Evolutionary conservation across 2,329 filamentous ascomycete species (phyloP).

Genomic region (Cladophialophora exuberans): DNA sequence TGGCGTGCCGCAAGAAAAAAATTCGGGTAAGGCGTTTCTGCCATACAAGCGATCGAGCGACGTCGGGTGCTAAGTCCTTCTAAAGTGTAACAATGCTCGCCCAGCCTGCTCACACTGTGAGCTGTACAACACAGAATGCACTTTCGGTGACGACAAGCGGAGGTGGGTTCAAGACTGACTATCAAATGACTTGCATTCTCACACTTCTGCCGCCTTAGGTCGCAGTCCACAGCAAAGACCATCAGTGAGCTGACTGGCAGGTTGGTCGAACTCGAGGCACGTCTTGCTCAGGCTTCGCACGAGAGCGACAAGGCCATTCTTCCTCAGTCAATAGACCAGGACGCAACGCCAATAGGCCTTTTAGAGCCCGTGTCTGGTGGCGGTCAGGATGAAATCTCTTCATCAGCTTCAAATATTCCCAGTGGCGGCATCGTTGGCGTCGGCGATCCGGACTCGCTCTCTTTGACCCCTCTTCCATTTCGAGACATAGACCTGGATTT

Average conservation of each 20-base stretch:
- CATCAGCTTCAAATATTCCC: neutral
- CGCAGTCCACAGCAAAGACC: neutral
- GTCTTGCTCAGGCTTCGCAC: neutral
- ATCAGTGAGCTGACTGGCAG: neutral
- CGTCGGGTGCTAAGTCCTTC: too few relatives aligned
- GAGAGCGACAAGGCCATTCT: neutral
- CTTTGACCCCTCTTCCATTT: neutral
- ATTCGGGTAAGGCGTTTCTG: too few relatives aligned
- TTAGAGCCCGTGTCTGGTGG: neutral
- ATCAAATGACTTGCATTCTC: too few relatives aligned
- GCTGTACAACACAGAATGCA: neutral
- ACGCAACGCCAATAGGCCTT: neutral
- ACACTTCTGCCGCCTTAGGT: too few relatives aligned
- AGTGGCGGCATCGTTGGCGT: neutral
- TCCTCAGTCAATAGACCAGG: neutral
- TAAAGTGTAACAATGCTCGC: neutral
- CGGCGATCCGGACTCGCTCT: neutral
- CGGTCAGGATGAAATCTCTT: neutral
- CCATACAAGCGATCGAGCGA: too few relatives aligned
- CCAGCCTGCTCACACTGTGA: neutral
- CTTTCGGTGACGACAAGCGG: neutral
- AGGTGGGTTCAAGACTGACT: neutral
- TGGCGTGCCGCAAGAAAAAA: too few relatives aligned
- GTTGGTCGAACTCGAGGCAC: slow-evolving; percentile 1
- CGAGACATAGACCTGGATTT: slow-evolving; percentile 2